phyloP scores from a whole-genome alignment of 306 rosid genomes.

The Medicago lupulina region DNA sequence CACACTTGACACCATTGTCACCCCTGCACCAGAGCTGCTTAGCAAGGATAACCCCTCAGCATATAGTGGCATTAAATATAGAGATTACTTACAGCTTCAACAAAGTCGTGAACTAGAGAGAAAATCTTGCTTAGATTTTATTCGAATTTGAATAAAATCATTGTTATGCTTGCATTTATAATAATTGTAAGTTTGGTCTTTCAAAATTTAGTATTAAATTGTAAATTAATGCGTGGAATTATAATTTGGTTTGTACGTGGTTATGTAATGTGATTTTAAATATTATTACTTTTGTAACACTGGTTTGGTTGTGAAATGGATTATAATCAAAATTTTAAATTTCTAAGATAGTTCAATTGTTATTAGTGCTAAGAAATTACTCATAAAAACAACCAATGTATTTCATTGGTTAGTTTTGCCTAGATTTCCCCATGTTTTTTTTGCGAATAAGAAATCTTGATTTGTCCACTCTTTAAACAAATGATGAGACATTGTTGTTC shows the following conservation, averaged over 20 bases:
- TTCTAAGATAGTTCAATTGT: no score
- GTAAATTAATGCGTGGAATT: background rate
- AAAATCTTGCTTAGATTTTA: constrained; percentile 53
- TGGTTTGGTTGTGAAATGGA: no score
- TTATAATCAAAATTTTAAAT: no score
- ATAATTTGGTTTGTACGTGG: background rate
- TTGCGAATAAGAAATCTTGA: no score
- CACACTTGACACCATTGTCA: constrained; percentile 47
- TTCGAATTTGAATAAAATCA: constrained; percentile 40
- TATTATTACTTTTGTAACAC: background rate
- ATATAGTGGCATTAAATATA: constrained; percentile 52
- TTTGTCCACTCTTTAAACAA: no score
- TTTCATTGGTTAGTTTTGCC: no score
- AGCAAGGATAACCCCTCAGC: constrained; percentile 19
- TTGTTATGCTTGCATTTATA: background rate
- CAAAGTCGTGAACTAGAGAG: constrained; percentile 43
- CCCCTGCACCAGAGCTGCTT: constrained; percentile 49
- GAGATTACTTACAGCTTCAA: constrained; percentile 52
- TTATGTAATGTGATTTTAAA: background rate
- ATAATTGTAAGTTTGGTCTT: background rate
- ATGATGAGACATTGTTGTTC: no score
- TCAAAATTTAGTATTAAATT: background rate
- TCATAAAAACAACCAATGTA: no score
- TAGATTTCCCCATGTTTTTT: no score
- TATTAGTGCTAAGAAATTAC: no score